Evolutionary conservation across 225 moss, liverwort and hornwort genomes (phyloP), one percentile per base, ranked within the genome.

Genomic region (Bryum argenteum): DNA sequence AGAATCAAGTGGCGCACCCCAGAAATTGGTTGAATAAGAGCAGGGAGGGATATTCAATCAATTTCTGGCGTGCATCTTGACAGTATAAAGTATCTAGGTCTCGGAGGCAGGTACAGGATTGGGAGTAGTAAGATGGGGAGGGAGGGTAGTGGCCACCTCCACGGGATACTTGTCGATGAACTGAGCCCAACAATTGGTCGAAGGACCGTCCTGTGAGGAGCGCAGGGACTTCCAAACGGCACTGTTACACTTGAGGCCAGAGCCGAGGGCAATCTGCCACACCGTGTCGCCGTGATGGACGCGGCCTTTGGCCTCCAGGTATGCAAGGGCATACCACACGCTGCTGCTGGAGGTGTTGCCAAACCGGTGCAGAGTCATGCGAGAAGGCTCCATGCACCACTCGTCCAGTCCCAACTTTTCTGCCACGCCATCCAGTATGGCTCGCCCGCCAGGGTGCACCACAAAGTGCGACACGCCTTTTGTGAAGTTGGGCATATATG

Each of bases 331-430:
- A 52, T 86, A 86, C 82, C 82, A 86, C 48, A 80, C 43, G 48
- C 73, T 72, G 71, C 82, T 86, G 77, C 80, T 79, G 19, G 86
- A 86, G 55, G 80, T 82, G 43, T 86, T 86, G 4, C 77, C 82
- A 38, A 79, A 86, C 43, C 80, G 66, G 65, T 86, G 82, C 61
- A 86, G 80, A 12, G 86, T 82, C 82, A 86, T 82, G 41, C 80
- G 82, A 11, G 86, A 82, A 40, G 86, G 77, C 75, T 86, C 82
- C 82, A 86, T 86, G 38, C 75, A 70, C 74, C 52, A 75, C 8
- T 68, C 65, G 58, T 70, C 62, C 3, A 82, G 82, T 0, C 61
- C 38, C 68, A 82, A 53, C 59, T 65, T 82, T 51, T 82, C 66
- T 7, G 71, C 79, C 19, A 86, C 64, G 1, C 75, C 82, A 22